Evolutionary conservation across 805 yeast genomes (phyloP), one percentile per base, ranked within the genome.

Genomic region (Candida sanyiensis): DNA sequence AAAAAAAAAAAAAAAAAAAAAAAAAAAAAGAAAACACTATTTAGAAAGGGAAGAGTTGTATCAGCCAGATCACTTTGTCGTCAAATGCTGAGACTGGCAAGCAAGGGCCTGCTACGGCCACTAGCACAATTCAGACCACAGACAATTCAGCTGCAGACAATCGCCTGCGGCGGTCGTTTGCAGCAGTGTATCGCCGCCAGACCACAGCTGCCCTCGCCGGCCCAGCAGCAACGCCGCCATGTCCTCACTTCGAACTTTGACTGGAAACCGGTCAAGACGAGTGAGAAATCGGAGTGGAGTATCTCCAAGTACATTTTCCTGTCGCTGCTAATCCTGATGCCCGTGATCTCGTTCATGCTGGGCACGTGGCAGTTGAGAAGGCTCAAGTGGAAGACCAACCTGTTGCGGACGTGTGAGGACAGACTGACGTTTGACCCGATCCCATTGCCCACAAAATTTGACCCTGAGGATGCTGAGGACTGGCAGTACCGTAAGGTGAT

Each of bases 341-440:
- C 98, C 0, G 69, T 88, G 1, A 70, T 88, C 3, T 77, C 96
- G 9, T 84, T 90, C 57, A 80, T 79, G 33, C 64, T 93, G 31
- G 98, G 97, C 2, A 74, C 88, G 40, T 93, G 98, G 98, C 98
- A 93, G 64, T 77, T 85, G 33, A 68, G 75, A 50, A 70, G 98
- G 47, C 64, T 93, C 35, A 69, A 75, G 44, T 93, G 98, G 98
- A 93, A 93, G 59, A 83, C 79, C 18, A 75, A 80, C 45, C 68
- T 93, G 45, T 83, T 93, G 44, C 81, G 94, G 3, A 72, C 74
- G 16, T 80, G 90, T 52, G 97, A 93, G 58, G 87, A 85, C 52
- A 67, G 89, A 46, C 63, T 93, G 49, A 78, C 89, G 0, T 73
- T 75, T 41, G 78, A 80, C 3, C 83, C 96, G 0, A 63, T 80